phyloP scores from a whole-genome alignment of 2,329 filamentous ascomycete species.

The Aspergillus costaricaensis region DNA sequence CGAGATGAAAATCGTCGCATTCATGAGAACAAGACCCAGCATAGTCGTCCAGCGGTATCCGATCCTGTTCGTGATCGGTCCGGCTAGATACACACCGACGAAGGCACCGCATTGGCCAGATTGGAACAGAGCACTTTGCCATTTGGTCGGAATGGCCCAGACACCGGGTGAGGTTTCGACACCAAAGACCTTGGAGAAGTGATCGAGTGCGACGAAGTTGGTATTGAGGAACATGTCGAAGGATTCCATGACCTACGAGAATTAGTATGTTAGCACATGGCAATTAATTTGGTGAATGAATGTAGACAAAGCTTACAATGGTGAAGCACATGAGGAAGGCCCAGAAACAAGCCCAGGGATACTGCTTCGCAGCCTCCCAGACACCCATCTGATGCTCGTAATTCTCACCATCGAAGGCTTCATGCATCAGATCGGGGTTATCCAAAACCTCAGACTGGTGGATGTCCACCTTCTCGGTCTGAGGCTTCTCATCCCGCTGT shows the following conservation, averaged over 20 bases:
- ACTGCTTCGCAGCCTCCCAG: slow-evolving; percentile 41
- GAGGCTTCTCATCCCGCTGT: too few relatives aligned
- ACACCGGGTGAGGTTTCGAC: slow-evolving; percentile 18
- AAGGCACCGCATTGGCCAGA: slow-evolving; percentile 61
- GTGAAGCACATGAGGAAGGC: slow-evolving; percentile 55
- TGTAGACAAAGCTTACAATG: slow-evolving; percentile 42
- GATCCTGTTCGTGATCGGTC: slow-evolving; percentile 60
- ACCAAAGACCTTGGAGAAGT: slow-evolving; percentile 45
- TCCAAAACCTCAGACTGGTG: slow-evolving; percentile 38
- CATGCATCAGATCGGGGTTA: slow-evolving; percentile 43
- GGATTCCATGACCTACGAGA: slow-evolving; percentile 52
- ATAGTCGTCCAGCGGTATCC: slow-evolving; percentile 64
- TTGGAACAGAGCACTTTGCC: slow-evolving; percentile 59
- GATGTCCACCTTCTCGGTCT: slow-evolving; percentile 23
- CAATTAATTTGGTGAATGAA: not conserved
- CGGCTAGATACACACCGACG: slow-evolving; percentile 61
- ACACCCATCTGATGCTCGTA: slow-evolving; percentile 46
- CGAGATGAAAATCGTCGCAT: slow-evolving; percentile 62
- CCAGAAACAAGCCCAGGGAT: slow-evolving; percentile 52
- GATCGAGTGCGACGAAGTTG: slow-evolving; percentile 48
- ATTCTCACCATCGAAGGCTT: slow-evolving; percentile 49
- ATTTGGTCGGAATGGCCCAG: slow-evolving; percentile 43
- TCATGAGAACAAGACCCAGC: slow-evolving; percentile 57
- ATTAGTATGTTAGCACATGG: not conserved
- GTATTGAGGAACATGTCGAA: slow-evolving; percentile 54